Base-by-base conservation (phyloP, 2,329 filamentous ascomycete species). In the Alternaria hordeiaustralica region DNA sequence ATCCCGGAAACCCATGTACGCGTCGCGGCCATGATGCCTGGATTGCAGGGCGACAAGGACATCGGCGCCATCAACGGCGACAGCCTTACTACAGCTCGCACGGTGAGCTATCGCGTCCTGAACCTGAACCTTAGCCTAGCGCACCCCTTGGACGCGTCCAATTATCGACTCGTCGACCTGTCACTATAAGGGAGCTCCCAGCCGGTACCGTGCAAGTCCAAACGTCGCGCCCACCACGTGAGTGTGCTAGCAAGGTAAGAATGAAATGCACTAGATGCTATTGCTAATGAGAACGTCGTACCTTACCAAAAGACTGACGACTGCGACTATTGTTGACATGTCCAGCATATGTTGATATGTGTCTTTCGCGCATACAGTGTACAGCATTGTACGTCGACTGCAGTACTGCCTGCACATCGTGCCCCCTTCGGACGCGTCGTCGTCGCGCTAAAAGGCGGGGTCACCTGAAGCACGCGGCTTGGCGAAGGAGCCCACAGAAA, bases 401-500 rank as follows among this genome's bases (percentile, higher is more conserved):
- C 20, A 23, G 28, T 30, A 51, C 47, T 15, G 26, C 47, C 36
- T 41, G 49, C 28, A 28, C 49, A 51, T 55, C 49, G 30, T 25
- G 8, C 18, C 41, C 50, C 36, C 8, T 21, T 60, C 18, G 54
- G 61, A 60, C 65, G 58, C 63, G 63, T 54, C 56, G n/a, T 33
- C 20, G 45, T 63, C 67, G 43, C 67, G 65, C 67, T 70, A 70
- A 54, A 63, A 54, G 54, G 65, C 65, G 65, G 65, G 67, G 65
- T 70, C 63, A 66, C 67, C 51, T 68, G 61, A 59, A 20, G 10
- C 49, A 43, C 4, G 30, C 18, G 45, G 7, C 64, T 66, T 66
- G 61, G 64, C 64, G 36, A 10, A 18, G 43, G 28, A 47, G 47
- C 65, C 66, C 69, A 72, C 73, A 65, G 63, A 75, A 73, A 70